Conservation (phyloP, 495 filamentous ascomycete genomes). For the Apiosordaria backusii region DNA sequence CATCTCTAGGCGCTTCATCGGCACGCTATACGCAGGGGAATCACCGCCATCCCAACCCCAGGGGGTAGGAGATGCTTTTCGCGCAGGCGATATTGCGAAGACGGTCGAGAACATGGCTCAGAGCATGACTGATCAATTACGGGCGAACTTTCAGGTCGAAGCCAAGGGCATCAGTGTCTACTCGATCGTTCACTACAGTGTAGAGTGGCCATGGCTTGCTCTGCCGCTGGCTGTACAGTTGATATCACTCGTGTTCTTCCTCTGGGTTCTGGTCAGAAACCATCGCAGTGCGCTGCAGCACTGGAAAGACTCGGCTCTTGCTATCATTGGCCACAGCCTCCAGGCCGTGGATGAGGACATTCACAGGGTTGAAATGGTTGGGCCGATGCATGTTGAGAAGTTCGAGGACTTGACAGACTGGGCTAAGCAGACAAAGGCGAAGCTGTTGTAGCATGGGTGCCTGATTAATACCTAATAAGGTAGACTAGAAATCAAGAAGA, state of each 20-base stretch:
- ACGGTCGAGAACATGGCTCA: conserved; percentile 7
- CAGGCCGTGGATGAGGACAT: not conserved
- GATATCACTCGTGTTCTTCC: conserved; percentile 1
- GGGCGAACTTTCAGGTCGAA: not conserved
- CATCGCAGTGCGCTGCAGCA: conserved; percentile 5
- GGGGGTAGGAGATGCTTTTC: conserved; percentile 16
- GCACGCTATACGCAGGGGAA: not conserved
- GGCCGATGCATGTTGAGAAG: not conserved
- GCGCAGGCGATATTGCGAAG: conserved; percentile 4
- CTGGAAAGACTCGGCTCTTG: conserved; percentile 16
- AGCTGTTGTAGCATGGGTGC: not conserved
- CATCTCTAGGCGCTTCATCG: conserved; percentile 9
- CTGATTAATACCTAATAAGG: not conserved
- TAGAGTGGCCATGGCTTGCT: conserved; percentile 15
- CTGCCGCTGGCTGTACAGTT: conserved; percentile 13
- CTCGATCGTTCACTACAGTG: conserved; percentile 4
- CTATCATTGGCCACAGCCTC: conserved; percentile 3
- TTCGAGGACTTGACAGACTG: not conserved
- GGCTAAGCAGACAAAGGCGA: not conserved
- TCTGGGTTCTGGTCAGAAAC: conserved; percentile 11
- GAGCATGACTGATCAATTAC: conserved; percentile 20
- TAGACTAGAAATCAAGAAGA: not conserved
- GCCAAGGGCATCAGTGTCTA: conserved; percentile 5
- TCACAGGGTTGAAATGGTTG: not conserved
- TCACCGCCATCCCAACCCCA: not conserved